Conservation (phyloP, 306 rosid genomes). For the Pyrus pyrifolia region DNA sequence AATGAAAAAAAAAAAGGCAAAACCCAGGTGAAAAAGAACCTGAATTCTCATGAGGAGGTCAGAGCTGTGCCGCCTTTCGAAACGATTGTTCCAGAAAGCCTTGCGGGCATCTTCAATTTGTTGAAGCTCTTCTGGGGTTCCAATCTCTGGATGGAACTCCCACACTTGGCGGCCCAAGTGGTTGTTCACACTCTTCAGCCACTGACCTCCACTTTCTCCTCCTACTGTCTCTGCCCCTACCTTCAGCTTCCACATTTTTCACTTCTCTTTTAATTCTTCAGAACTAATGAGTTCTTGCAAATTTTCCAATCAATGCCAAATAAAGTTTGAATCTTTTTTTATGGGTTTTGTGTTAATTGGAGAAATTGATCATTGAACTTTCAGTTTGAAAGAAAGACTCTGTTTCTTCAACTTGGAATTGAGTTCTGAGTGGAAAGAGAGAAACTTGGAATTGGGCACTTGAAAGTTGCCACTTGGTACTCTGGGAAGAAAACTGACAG, state of each 20-base stretch:
- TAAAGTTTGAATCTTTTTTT: not conserved
- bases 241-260: slow-evolving; percentile 36
- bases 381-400: not conserved
- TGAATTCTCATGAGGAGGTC: slow-evolving; percentile 38
- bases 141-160: slow-evolving; percentile 31
- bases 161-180: slow-evolving; percentile 38
- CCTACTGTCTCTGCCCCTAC: slow-evolving; percentile 20
- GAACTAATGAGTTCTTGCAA: not conserved
- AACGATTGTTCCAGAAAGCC: slow-evolving; percentile 20
- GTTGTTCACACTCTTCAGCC: slow-evolving; percentile 21
- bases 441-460: not conserved
- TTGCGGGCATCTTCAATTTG: slow-evolving; percentile 25
- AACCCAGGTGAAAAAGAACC: slow-evolving; percentile 13
- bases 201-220: slow-evolving; percentile 6
- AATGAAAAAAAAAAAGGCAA: not conserved
- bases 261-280: no score
- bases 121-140: slow-evolving; percentile 26
- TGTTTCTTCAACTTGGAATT: not conserved
- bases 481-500: not conserved
- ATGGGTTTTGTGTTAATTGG: not conserved
- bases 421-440: not conserved
- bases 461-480: not conserved
- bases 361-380: not conserved
- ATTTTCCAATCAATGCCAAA: not conserved
- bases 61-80: slow-evolving; percentile 32